Evolutionary conservation across 1,284 basidiomycete genomes (phyloP).

Genomic region (Ceratobasidium sp.): DNA sequence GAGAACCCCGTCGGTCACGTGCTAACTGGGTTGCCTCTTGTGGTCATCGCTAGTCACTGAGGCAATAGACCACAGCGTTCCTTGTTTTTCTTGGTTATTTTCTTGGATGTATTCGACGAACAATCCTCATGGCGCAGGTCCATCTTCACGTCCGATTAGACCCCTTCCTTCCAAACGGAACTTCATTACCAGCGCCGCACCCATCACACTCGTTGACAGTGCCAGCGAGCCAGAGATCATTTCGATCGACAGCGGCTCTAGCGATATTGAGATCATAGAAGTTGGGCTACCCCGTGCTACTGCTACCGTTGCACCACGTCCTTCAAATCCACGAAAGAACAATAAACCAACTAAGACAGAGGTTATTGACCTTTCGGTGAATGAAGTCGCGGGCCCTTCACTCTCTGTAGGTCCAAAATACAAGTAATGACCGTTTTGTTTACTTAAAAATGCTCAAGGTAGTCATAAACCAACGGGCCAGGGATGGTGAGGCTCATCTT

Average conservation of each 20-base stretch:
- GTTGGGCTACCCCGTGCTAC: neutral
- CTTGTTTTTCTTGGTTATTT: slow-evolving; percentile 1
- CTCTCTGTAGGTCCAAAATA: slow-evolving; percentile 8
- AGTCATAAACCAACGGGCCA: neutral
- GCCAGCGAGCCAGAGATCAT: slow-evolving; percentile 33
- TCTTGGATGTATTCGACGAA: slow-evolving; percentile 19
- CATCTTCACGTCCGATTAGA: neutral
- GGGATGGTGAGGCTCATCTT: neutral
- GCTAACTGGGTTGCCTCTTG: neutral
- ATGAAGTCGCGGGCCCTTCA: neutral
- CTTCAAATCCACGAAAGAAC: neutral
- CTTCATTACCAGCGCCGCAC: neutral
- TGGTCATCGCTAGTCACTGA: neutral
- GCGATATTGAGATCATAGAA: slow-evolving; percentile 11
- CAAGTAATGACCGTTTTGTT: neutral
- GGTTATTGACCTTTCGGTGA: slow-evolving; percentile 13
- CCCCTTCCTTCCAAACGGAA: neutral
- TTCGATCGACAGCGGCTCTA: slow-evolving; percentile 4
- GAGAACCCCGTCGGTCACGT: neutral
- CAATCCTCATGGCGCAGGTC: slow-evolving; percentile 7
- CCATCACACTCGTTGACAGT: neutral
- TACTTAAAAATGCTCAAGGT: neutral
- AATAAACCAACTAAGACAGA: neutral
- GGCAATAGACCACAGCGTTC: neutral
- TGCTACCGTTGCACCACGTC: neutral